These are phyloP conservation scores for Protomyces inundatus DNA, from an alignment of 1,139 yeast genomes.

Conservation along the genomic window DNA sequence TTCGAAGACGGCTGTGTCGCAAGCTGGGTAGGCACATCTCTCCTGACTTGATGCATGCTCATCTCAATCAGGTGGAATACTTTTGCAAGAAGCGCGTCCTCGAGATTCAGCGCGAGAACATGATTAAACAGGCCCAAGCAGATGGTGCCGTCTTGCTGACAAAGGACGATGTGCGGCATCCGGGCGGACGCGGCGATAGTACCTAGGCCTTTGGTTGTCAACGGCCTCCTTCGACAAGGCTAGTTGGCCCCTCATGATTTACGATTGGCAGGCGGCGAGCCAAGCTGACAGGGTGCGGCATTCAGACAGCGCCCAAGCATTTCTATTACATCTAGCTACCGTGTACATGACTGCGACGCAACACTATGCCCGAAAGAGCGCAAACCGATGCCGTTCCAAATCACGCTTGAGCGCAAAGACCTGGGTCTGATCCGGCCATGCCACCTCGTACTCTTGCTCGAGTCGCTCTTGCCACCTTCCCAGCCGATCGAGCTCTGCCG, in stretches of 20 bases:
- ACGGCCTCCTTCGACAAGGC: background rate
- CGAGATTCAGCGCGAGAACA: constrained; percentile 23
- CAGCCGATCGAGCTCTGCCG: constrained; percentile 6
- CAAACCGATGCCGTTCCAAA: background rate
- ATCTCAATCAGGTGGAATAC: constrained; percentile 6
- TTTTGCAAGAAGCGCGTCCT: constrained; percentile 25
- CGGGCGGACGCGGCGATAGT: constrained; percentile 18
- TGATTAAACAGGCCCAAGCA: constrained; percentile 22
- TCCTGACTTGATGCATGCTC: background rate
- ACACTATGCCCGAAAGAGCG: background rate
- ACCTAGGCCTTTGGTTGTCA: background rate
- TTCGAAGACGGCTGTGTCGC: constrained; percentile 23
- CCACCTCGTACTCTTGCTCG: background rate
- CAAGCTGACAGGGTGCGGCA: no score
- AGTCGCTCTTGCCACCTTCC: constrained; percentile 11
- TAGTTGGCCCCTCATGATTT: background rate
- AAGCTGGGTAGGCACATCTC: constrained; percentile 4
- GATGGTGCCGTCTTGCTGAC: constrained; percentile 16
- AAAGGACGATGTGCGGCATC: constrained; percentile 23
- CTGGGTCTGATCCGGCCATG: constrained; percentile 7
- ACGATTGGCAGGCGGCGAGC: no score
- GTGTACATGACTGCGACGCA: background rate
- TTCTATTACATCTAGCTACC: background rate
- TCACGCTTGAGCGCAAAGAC: background rate
- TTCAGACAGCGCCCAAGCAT: no score